Evolutionary conservation across 345 rosid genomes (phyloP).

Genomic region (Camelina laxa): DNA sequence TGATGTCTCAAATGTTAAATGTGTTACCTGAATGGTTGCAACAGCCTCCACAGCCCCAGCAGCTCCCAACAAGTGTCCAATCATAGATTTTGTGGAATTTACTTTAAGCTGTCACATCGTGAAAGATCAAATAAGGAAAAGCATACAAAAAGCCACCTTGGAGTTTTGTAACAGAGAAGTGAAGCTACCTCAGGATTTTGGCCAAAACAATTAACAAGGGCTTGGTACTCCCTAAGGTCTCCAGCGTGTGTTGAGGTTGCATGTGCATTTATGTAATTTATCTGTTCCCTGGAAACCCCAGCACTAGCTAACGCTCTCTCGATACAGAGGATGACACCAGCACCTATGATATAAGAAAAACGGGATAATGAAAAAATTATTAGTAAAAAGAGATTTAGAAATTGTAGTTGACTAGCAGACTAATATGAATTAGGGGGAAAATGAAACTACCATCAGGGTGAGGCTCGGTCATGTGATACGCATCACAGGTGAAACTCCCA

Average conservation of each 20-base stretch:
- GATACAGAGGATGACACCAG: slow-evolving; percentile 80
- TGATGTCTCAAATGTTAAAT: slow-evolving; percentile 10
- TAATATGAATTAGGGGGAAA: neutral
- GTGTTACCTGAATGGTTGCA: slow-evolving; percentile 77
- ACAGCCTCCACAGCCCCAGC: slow-evolving; percentile 96
- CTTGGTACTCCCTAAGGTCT: slow-evolving; percentile 80
- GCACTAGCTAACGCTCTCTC: slow-evolving; percentile 83
- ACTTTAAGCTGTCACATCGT: slow-evolving; percentile 61
- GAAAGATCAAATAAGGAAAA: slow-evolving; percentile 30
- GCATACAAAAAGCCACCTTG: slow-evolving; percentile 4
- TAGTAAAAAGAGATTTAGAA: neutral
- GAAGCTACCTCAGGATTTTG: slow-evolving; percentile 68
- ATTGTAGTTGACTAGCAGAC: neutral
- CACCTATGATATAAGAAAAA: slow-evolving; percentile 50
- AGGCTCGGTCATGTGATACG: slow-evolving; percentile 97
- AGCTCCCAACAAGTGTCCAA: slow-evolving; percentile 92
- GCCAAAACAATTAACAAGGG: slow-evolving; percentile 82
- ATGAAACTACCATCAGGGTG: slow-evolving; percentile 74
- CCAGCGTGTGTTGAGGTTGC: slow-evolving; percentile 94
- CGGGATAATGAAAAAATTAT: neutral
- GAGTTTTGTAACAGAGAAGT: slow-evolving; percentile 13
- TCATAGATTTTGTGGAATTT: slow-evolving; percentile 95
- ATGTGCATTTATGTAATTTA: slow-evolving; percentile 92
- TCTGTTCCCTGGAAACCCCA: slow-evolving; percentile 70
- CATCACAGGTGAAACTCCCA: slow-evolving; percentile 96